These are phyloP conservation scores for Fomes fomentarius DNA, from an alignment of 1,284 basidiomycete species.

Conservation along the genomic window DNA sequence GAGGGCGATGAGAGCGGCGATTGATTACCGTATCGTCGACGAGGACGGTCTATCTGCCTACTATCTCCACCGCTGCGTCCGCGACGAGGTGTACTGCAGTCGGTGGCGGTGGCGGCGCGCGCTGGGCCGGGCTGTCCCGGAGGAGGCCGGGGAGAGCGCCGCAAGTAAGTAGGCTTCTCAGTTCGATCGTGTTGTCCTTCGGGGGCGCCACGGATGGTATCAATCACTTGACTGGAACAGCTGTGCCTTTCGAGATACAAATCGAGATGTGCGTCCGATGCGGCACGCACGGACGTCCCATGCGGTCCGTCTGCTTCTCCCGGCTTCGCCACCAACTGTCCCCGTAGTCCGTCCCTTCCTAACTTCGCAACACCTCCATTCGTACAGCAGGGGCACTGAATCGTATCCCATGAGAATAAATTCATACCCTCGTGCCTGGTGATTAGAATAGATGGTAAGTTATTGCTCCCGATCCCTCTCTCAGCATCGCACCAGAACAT, in stretches of 20 bases:
- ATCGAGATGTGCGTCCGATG: conserved; percentile 22
- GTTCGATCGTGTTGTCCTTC: conserved; percentile 11
- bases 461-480: conserved; percentile 18
- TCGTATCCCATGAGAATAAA: conserved; percentile 16
- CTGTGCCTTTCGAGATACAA: conserved; percentile 22
- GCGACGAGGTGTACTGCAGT: no score
- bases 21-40: conserved; percentile 19
- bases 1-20: neutral
- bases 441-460: conserved; percentile 23
- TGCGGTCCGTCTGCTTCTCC: conserved; percentile 24
- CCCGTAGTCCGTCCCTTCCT: no score
- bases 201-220: conserved; percentile 17
- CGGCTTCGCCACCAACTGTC: conserved; percentile 9
- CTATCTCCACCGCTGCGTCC: conserved; percentile 21
- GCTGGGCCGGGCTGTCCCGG: no score
- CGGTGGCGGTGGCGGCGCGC: no score
- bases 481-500: conserved; percentile 8
- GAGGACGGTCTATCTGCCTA: conserved; percentile 21
- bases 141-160: neutral
- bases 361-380: conserved; percentile 9
- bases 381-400: conserved; percentile 7
- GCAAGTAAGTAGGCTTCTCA: conserved; percentile 10
- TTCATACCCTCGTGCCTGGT: conserved; percentile 19
- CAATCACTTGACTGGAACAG: conserved; percentile 15
- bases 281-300: conserved; percentile 18